Evolutionary conservation across 805 yeast genomes (phyloP), one percentile per base, ranked within the genome.

Genomic region (Candida succiphila): DNA sequence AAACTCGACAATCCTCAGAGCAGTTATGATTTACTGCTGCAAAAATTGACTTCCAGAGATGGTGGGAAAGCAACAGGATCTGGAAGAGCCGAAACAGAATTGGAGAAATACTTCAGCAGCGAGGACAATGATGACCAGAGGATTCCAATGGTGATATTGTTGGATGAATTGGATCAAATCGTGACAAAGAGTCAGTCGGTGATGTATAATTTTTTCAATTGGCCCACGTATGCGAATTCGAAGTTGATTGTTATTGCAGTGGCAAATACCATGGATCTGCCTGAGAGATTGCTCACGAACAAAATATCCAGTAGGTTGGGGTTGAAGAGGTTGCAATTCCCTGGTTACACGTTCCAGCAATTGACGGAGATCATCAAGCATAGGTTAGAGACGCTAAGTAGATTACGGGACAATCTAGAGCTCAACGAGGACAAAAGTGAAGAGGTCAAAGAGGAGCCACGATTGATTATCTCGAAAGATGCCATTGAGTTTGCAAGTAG

Each of bases 201-300:
- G 24, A 78, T 89, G 80, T 92, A 92, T 61, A 92, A 92, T 54
- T 86, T 92, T 51, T 87, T 92, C 67, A 92, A 92, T 57, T 92
- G 99, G 99, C 96, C 98, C 4, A 76, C 95, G 1, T 76, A 84
- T 47, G 62, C 71, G 10, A 64, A 75, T 42, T 87, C 97, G 4
- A 78, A 78, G 46, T 62, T 92, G 32, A 74, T 92, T 32, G 94
- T 92, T 2, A 67, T 92, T 27, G 96, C 97, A 0, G 87, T 92
- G 21, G 96, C 97, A 4, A 92, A 92, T 54, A 88, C 96, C 0
- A 87, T 92, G 96, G 97, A 92, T 60, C 61, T 92, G 31, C 97
- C 98, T 0, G 98, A 92, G 52, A 65, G 96, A 34, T 68, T 78
- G 32, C 61, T 92, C 26, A 76, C 92, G 15, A 89, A 86, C 56